Conservation (phyloP, 371 early-diverging fungal species). For the Mucor indicus region DNA sequence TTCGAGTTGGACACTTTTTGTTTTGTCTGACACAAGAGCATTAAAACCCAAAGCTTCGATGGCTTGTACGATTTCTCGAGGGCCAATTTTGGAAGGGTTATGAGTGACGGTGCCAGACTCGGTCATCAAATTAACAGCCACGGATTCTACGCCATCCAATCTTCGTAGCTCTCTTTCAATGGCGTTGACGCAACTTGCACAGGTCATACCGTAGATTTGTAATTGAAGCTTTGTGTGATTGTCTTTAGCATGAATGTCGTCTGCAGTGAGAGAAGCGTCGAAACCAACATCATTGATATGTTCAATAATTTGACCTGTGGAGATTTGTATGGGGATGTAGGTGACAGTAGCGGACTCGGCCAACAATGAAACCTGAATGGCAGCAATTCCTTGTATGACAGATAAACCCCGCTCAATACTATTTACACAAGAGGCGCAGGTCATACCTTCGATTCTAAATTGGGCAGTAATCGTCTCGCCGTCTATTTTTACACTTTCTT, state of each 20-base stretch:
- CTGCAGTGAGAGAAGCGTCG: constrained; percentile 54
- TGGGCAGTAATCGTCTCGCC: background rate
- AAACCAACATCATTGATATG: constrained; percentile 81
- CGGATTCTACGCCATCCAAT: constrained; percentile 61
- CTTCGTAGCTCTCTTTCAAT: constrained; percentile 68
- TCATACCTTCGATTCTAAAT: constrained; percentile 64
- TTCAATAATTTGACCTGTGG: constrained; percentile 45
- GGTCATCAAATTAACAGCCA: constrained; percentile 74
- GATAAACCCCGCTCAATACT: constrained; percentile 67
- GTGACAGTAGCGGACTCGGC: constrained; percentile 68
- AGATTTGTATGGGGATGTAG: background rate
- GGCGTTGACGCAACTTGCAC: constrained; percentile 73
- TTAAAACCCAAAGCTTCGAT: constrained; percentile 87
- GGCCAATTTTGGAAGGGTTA: constrained; percentile 60
- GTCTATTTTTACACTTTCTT: background rate
- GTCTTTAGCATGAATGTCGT: background rate
- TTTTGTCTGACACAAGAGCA: constrained; percentile 65
- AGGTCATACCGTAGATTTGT: constrained; percentile 91
- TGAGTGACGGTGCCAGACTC: constrained; percentile 70
- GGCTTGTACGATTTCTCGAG: constrained; percentile 74
- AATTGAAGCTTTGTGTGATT: constrained; percentile 50
- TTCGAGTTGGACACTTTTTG: constrained; percentile 79
- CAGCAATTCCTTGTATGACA: constrained; percentile 55
- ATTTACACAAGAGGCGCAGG: constrained; percentile 83
- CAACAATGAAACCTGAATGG: constrained; percentile 34